A percentile compares a stretch with the other conserved stretches of the same genome.
These are phyloP conservation scores for Colletotrichum simmondsii DNA, from an alignment of 2,329 filamentous ascomycete species.

Conservation along the genomic window DNA sequence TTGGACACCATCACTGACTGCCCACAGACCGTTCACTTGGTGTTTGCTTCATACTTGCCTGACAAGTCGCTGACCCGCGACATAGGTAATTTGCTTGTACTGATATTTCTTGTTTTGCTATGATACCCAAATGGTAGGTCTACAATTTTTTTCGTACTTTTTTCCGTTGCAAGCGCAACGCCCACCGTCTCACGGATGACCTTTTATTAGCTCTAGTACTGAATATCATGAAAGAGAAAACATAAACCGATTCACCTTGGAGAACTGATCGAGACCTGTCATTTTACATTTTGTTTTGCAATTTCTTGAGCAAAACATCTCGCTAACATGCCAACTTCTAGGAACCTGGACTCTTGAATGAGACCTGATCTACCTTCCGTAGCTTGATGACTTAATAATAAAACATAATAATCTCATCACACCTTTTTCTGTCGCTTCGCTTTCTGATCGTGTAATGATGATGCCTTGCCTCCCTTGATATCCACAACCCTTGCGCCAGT, in stretches of 20 bases:
- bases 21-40: background rate
- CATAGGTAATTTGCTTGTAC: constrained; percentile 32
- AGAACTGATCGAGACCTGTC: constrained; percentile 64
- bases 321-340: constrained; percentile 21
- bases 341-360: background rate
- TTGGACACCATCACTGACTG: background rate
- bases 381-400: background rate
- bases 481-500: background rate
- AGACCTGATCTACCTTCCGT: background rate
- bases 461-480: background rate
- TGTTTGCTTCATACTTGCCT: background rate
- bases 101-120: background rate
- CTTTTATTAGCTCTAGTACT: constrained; percentile 58
- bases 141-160: background rate
- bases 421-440: background rate
- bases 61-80: constrained; percentile 18
- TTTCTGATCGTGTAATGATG: background rate
- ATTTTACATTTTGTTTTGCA: background rate
- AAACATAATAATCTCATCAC: background rate
- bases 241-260: constrained; percentile 64
- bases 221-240: constrained; percentile 66
- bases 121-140: constrained; percentile 16
- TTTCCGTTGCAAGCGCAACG: background rate
- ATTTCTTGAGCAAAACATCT: background rate
- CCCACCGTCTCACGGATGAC: constrained; percentile 56